Percentiles rank a stretch among this genome's conserved stretches.
These are phyloP conservation scores for Aaosphaeria arxii DNA, from an alignment of 2,329 filamentous ascomycete species.

Conservation along the genomic window DNA sequence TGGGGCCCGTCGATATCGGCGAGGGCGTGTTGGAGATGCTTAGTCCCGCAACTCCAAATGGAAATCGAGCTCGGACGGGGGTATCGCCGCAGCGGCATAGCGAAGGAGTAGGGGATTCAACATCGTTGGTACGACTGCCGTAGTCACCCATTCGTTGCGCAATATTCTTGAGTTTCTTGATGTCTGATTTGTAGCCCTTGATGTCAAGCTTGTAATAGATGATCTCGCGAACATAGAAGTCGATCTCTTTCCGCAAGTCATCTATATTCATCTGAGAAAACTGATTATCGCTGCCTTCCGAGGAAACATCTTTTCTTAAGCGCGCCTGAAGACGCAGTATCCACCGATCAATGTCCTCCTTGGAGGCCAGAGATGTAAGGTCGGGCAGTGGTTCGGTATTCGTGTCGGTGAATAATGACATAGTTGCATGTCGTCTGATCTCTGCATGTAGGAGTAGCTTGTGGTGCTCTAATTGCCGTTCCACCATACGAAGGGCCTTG, in stretches of 20 bases:
- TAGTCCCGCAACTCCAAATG: conserved; percentile 14
- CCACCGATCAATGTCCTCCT: conserved; percentile 35
- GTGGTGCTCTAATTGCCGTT: conserved; percentile 40
- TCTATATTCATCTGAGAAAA: conserved; percentile 15
- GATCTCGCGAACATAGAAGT: conserved; percentile 47
- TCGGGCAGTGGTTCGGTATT: conserved; percentile 26
- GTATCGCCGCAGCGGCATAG: conserved; percentile 18
- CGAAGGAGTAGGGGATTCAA: conserved; percentile 27
- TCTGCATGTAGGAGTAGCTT: conserved; percentile 40
- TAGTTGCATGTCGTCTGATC: conserved; percentile 36
- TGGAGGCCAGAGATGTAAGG: conserved; percentile 23
- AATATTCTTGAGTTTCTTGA: conserved; percentile 32
- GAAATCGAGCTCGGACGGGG: conserved; percentile 15
- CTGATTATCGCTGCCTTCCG: background rate
- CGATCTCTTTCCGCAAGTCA: conserved; percentile 38
- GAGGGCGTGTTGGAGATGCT: conserved; percentile 16
- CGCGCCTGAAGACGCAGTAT: conserved; percentile 30
- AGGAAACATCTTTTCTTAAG: conserved; percentile 16
- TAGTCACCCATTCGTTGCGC: conserved; percentile 20
- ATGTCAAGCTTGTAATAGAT: conserved; percentile 50
- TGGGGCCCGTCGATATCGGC: conserved; percentile 11
- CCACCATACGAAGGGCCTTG: conserved; percentile 20
- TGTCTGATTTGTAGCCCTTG: conserved; percentile 43
- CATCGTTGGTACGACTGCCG: conserved; percentile 19
- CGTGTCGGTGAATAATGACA: conserved; percentile 15